These are phyloP conservation scores for Lentinula detonsa DNA, from an alignment of 768 basidiomycete genomes.

Conservation along the genomic window DNA sequence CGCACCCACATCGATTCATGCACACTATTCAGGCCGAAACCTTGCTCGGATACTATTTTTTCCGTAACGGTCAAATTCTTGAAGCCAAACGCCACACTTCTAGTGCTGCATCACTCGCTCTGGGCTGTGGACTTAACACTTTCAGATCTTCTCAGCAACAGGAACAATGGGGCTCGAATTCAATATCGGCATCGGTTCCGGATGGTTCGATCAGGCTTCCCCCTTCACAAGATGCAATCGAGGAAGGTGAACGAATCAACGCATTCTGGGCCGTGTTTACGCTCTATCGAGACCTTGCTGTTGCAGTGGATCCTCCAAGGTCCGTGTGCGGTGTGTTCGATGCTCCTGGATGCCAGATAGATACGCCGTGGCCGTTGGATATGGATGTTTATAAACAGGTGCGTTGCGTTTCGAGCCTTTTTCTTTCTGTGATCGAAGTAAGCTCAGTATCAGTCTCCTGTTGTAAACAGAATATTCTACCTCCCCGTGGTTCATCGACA, in stretches of 20 bases:
- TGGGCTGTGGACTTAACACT: conserved; percentile 43
- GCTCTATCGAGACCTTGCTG: conserved; percentile 51
- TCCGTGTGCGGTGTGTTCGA: conserved; percentile 52
- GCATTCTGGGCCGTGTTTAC: conserved; percentile 60
- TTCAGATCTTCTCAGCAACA: conserved; percentile 28
- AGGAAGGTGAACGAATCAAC: conserved; percentile 62
- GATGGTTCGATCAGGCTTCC: conserved; percentile 29
- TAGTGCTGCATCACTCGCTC: conserved; percentile 44
- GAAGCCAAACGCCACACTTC: conserved; percentile 56
- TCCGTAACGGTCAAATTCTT: conserved; percentile 49
- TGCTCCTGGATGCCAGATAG: conserved; percentile 41
- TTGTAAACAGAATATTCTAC: conserved; percentile 33
- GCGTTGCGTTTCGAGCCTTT: conserved; percentile 9
- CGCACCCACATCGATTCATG: conserved; percentile 42
- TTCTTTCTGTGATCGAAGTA: background rate
- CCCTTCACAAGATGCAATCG: conserved; percentile 37
- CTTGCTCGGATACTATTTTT: conserved; percentile 62
- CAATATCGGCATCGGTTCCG: conserved; percentile 28
- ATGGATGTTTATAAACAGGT: conserved; percentile 32
- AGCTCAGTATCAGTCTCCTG: background rate
- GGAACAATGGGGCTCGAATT: conserved; percentile 10
- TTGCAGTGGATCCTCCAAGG: conserved; percentile 45
- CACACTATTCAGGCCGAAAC: conserved; percentile 58
- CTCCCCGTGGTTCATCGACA: conserved; percentile 39
- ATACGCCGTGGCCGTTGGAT: conserved; percentile 49